Evolutionary conservation across 2,329 filamentous ascomycete species (phyloP).

Genomic region (Stemphylium vesicarium): DNA sequence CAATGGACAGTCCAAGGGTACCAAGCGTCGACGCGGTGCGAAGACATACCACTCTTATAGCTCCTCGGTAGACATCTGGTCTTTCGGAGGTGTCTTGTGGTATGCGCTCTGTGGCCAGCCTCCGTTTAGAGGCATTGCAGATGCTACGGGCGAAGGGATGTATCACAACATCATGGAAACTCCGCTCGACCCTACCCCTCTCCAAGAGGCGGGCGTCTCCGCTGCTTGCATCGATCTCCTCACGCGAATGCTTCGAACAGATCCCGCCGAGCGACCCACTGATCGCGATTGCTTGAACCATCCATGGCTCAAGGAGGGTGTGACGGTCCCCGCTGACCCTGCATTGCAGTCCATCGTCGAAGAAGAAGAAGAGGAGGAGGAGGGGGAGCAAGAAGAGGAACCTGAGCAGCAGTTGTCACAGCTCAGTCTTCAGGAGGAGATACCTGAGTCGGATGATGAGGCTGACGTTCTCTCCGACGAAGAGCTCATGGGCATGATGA

Average conservation of each 20-base stretch:
- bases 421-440: constrained; percentile 61
- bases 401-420: constrained; percentile 49
- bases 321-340: constrained; percentile 45
- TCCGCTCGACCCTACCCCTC: constrained; percentile 68
- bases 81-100: constrained; percentile 89
- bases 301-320: constrained; percentile 71
- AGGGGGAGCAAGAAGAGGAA: constrained; percentile 66
- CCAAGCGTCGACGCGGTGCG: constrained; percentile 65
- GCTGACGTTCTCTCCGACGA: constrained; percentile 39
- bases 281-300: constrained; percentile 73
- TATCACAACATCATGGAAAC: constrained; percentile 86
- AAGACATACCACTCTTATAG: constrained; percentile 71
- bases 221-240: constrained; percentile 75
- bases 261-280: constrained; percentile 77
- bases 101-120: constrained; percentile 80
- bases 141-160: constrained; percentile 78
- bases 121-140: constrained; percentile 79
- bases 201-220: constrained; percentile 67
- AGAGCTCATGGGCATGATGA: constrained; percentile 40
- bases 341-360: constrained; percentile 51
- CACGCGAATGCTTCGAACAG: constrained; percentile 77
- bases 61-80: constrained; percentile 96
- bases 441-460: constrained; percentile 37
- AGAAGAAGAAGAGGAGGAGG: constrained; percentile 70
- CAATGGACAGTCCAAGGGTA: constrained; percentile 67